Base-by-base conservation (phyloP, 768 basidiomycete genomes). In the Dioszegia aurantiaca region DNA sequence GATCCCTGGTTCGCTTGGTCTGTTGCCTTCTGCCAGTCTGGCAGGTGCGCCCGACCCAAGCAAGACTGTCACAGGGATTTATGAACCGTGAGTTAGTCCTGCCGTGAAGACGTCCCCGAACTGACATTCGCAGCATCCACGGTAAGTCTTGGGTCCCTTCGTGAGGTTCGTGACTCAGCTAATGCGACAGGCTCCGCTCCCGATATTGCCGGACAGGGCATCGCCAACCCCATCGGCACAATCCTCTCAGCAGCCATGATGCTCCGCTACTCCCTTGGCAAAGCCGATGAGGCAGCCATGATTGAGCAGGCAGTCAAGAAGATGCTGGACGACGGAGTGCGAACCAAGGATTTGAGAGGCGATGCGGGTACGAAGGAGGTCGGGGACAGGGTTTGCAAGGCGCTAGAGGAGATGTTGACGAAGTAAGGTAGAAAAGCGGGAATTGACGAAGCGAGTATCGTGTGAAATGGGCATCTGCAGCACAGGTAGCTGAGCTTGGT, bases 1-100 rank as follows among this genome's bases (percentile, higher is more conserved):
- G 65, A 97, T 99, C 68, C 94, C 94, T 17, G 95, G 95, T 17
- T 98, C 95, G 27, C 85, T 99, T 10, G 95, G 95, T 49, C 83
- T 99, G 21, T 81, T 98, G 14, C 94, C 95, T 14, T 98, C 95
- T 12, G 95, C 95, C 28, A 97, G 93, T 14, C 84, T 99, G 9
- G 89, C 93, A 1, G 92, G 90, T 43, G 89, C 90, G 23, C 92
- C 85, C 1, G 62, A 86, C 83, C 79, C 83, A 26, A 80, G 83
- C 60, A 87, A 87, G 76, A 88, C 87, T 73, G 85, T 88, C 1
- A 78, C 83, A 17, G 95, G 95, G 40, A 80, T 99, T 41, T 99
- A 99, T 80, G 95, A 99, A 79, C 95, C 95, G 67, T 68, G 45
- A 53, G 66, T 60, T 27, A 2, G 4, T 33, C 45, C 33, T 48